Base-by-base conservation (phyloP, 2,329 filamentous ascomycete species). In the Ophiostoma tasmaniense region DNA sequence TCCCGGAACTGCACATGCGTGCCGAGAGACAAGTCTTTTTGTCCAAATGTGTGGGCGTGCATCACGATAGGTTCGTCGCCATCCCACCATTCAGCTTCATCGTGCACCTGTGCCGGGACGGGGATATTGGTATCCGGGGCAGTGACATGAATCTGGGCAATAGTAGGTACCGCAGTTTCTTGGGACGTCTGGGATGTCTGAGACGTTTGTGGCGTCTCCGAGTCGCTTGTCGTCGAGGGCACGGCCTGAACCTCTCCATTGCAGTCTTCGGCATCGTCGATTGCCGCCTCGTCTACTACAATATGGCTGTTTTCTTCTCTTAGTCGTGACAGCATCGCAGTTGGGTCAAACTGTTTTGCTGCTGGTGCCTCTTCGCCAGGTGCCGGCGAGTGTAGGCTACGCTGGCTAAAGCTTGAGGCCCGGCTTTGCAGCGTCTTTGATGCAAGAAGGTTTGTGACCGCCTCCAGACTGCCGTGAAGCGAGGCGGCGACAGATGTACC, bases 1-100 rank as follows among this genome's bases (percentile, higher is more conserved):
- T 92, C 88, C 69, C 93, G 87, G 77, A 98, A 97, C 0, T 90
- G 86, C 67, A 96, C 89, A n/a, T 91, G 89, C 39, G 89, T 89
- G 1, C 93, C 97, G 66, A 96, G 82, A 0, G 93, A 97, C 79
- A 92, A 91, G 59, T 77, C 87, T 62, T 70, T 73, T 6, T 69
- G 66, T 59, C 71, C 66, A 20, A 73, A 61, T 17, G 69, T 74
- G 70, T 75, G 73, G 2, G 75, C 92, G 77, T 97, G 93, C 69
- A 92, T 86, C 2, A 97, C 93, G 67, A 91, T 85, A 0, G 93
- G 93, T 76, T 96, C 93, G 62, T 83, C 79, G 72, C 81, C 79
- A 0, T 79, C 45, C 74, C 66, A 22, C 1, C 20, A 28, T n/a
- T 74, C 73, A 8, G 52, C 13, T 4, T 71, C 70, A 42, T 71